Base-by-base conservation (phyloP, 495 filamentous ascomycete genomes). In the Schizothecium vesticola region DNA sequence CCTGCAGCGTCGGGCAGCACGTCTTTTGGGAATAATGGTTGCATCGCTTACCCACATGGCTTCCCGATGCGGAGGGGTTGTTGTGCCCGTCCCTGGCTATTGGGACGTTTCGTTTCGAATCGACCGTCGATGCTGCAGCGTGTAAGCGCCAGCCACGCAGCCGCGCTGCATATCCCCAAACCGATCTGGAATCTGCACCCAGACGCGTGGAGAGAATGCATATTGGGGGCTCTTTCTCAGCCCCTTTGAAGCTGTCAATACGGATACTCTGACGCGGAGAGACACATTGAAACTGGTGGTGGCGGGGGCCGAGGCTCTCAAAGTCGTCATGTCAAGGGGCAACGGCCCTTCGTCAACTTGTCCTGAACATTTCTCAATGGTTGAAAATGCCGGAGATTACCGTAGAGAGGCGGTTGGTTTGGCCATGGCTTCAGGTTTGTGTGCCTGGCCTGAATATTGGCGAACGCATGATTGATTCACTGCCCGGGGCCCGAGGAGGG, bases 91-190 rank as follows among this genome's bases (percentile, higher is more conserved):
- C 9, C 64, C 64, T 3, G 26, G 22, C 28, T 66, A 57, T 28
- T 56, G 65, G 65, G 65, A 60, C 57, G 22, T 9, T 51, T 43
- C 22, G 29, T 60, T 25, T 58, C 65, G 43, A 51, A 51, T 51
- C 43, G 12, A 8, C 43, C 19, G 59, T 61, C 29, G 33, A 11
- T 19, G 16, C 24, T n/a, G 19, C 51, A 25, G 55, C 63, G 33
- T 25, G 12, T 66, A 66, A 66, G 65, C 65, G 65, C 65, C 65
- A 66, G 56, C 57, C 65, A 31, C 65, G 63, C 29, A 55, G 36
- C 36, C n/a, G 22, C 62, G 63, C 16, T 22, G 63, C 51, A 65
- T 51, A 12, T 51, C 63, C 63, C 55, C 51, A 65, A 65, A 65
- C 25, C 57, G 57, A 51, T 59, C 57, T 23, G 25, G 57, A 12